Evolutionary conservation across 2,329 filamentous ascomycete species (phyloP), one percentile per base, ranked within the genome.

Genomic region (Fusarium vanettenii): DNA sequence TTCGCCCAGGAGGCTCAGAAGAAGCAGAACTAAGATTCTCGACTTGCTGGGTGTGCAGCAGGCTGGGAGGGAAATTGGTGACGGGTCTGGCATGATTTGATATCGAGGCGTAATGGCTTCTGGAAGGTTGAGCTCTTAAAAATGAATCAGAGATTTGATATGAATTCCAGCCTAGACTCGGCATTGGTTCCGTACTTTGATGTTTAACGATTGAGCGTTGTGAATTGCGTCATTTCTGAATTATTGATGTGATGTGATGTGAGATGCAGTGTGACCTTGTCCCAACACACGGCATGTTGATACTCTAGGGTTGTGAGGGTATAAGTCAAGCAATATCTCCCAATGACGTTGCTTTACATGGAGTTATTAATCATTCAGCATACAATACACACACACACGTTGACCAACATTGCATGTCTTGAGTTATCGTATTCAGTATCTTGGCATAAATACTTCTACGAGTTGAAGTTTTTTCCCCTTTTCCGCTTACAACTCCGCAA

Each of bases 1-100:
- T 99, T 97, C 88, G 89, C 92, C 81, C 94, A 97, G 91, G 91
- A 85, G 79, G 66, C 82, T 68, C 82, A 85, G 80, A 84, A 85
- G 82, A 84, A 83, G 81, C 82, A 82, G 80, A 72, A 80, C 63
- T 84, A 84, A 80, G 76, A 18, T 76, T 70, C 64, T 71, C 74
- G 67, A 74, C 78, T 81, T 76, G 78, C 82, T 84, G 82, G 82
- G 82, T 84, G 82, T 81, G 82, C 82, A 84, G 82, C 74, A 73
- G 71, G 80, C 73, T 79, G 72, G 56, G 69, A 78, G 69, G 77
- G 70, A 70, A 76, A 66, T 70, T 69, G 71, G 73, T 72, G 78
- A 74, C 50, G 74, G 79, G 73, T 74, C 76, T 80, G 73, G 78
- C 73, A 80, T 80, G 80, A 76, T 81, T 82, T 82, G 76, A 76